These are phyloP conservation scores for Cladosporium sp. DNA, from an alignment of 2,329 filamentous ascomycete species.

Conservation along the genomic window DNA sequence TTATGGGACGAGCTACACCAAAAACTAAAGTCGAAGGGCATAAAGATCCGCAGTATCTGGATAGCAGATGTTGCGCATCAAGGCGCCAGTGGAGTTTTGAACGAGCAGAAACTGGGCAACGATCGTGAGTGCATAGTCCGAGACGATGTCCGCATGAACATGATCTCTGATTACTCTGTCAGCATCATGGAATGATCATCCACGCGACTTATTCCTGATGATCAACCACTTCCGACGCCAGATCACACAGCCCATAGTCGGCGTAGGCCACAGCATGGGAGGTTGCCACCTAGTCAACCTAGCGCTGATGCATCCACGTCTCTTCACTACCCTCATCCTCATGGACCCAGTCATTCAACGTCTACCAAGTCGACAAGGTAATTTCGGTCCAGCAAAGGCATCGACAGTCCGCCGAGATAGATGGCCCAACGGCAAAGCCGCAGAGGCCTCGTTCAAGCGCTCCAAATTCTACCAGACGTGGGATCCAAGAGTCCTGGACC, in stretches of 20 bases:
- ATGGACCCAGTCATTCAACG: conserved; percentile 77
- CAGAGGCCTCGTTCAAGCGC: conserved; percentile 61
- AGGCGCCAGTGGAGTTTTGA: conserved; percentile 72
- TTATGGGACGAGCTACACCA: conserved; percentile 78
- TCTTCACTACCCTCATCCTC: conserved; percentile 70
- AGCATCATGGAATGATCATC: conserved; percentile 83
- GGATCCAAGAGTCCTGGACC: conserved; percentile 74
- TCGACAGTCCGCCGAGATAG: conserved; percentile 71
- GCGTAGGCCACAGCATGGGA: conserved; percentile 87
- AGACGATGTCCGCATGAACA: neutral
- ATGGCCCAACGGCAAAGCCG: conserved; percentile 74
- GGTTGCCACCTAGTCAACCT: conserved; percentile 69
- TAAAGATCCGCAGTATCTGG: conserved; percentile 78
- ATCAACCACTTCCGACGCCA: conserved; percentile 76
- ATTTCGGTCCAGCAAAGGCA: conserved; percentile 37
- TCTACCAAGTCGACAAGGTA: conserved; percentile 40
- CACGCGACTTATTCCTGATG: conserved; percentile 78
- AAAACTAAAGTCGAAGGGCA: conserved; percentile 53
- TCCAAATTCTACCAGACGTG: conserved; percentile 76
- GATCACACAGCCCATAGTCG: conserved; percentile 78
- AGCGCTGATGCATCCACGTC: conserved; percentile 72
- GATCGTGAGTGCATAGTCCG: conserved; percentile 59
- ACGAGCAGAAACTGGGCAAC: conserved; percentile 72
- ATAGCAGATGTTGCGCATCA: conserved; percentile 87
- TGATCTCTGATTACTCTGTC: conserved; percentile 10